A percentile compares a stretch with the other conserved stretches of the same genome.
These are phyloP conservation scores for Tripterygium wilfordii DNA, from an alignment of 177 flowering plant genomes.

Conservation along the genomic window DNA sequence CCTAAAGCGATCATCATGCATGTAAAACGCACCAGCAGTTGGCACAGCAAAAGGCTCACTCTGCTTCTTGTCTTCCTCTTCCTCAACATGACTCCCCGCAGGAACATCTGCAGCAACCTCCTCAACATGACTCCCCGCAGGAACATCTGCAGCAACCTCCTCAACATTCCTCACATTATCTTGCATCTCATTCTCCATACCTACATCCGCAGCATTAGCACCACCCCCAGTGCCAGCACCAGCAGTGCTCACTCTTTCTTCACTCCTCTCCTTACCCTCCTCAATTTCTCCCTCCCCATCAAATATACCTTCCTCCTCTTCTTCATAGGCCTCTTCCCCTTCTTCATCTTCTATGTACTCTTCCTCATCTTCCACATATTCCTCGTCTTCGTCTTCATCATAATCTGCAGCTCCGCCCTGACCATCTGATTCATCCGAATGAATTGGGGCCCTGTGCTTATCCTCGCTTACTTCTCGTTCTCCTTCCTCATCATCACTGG, in stretches of 20 bases:
- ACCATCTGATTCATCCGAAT: conserved; percentile 74
- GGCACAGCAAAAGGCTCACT: conserved; percentile 93
- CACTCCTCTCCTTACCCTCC: no score
- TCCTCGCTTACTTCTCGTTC: conserved; percentile 34
- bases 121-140: no score
- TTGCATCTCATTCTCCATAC: conserved; percentile 1
- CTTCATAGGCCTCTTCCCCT: no score
- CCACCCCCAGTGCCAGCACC: no score
- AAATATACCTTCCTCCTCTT: conserved; percentile 25
- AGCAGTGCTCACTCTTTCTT: no score
- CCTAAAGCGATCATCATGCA: conserved; percentile 97
- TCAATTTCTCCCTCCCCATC: conserved; percentile 29
- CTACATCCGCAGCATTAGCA: no score
- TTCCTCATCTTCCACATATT: conserved; percentile 25
- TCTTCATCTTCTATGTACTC: conserved; percentile 37
- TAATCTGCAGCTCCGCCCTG: conserved; percentile 75
- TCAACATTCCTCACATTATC: conserved; percentile 4
- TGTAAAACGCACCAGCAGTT: conserved; percentile 95
- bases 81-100: conserved; percentile 6
- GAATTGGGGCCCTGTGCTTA: conserved; percentile 26
- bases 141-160: conserved; percentile 4
- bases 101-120: conserved; percentile 8
- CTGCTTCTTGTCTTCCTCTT: conserved; percentile 68
- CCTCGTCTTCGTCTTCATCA: conserved; percentile 61
- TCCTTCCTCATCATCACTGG: conserved; percentile 88